Evolutionary conservation across 2,329 filamentous ascomycete genomes (phyloP), one percentile per base, ranked within the genome.

Genomic region (Pseudocercospora eumusae): DNA sequence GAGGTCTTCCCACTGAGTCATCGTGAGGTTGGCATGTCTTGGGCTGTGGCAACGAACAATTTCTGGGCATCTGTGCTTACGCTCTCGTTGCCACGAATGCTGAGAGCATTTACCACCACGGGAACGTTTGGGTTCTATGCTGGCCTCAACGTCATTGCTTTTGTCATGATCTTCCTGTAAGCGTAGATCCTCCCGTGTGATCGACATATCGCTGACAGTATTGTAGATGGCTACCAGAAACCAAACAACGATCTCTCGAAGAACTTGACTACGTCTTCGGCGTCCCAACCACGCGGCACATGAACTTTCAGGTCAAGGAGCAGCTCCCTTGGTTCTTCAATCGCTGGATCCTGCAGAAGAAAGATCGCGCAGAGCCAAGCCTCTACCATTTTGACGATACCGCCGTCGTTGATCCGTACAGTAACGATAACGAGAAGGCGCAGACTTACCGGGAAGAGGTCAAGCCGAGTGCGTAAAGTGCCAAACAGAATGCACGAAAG

Each of bases 81-180:
- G 1, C 76, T 84, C 25, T 79, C 80, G 0, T 82, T 81, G 66
- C 81, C 81, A 2, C 76, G 76, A 8, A 80, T 82, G 71, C 72
- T 82, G 23, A 54, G 55, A 11, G 80, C 76, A 2, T 78, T 86
- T 73, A 80, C 75, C 7, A 76, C 81, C 0, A 79, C 80, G 2
- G 83, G 83, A 6, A 83, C 84, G 1, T 88, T 88, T 67, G 81
- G 84, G 2, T 86, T 88, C 70, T 88, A 88, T 62, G 81, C 78
- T 50, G 68, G 56, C 7, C 75, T 89, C 7, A 90, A 89, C 65
- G 66, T 87, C 3, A 70, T 84, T 1, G 86, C 86, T 0, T 78
- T 88, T 15, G 61, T 85, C 23, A 83, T 89, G 78, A 88, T 40
- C 15, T 40, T 40, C 36, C 8, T 40, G 36, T 40, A 6, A 40